These are phyloP conservation scores for Venturia oleaginea DNA, from an alignment of 2,329 filamentous ascomycete genomes.

Conservation along the genomic window DNA sequence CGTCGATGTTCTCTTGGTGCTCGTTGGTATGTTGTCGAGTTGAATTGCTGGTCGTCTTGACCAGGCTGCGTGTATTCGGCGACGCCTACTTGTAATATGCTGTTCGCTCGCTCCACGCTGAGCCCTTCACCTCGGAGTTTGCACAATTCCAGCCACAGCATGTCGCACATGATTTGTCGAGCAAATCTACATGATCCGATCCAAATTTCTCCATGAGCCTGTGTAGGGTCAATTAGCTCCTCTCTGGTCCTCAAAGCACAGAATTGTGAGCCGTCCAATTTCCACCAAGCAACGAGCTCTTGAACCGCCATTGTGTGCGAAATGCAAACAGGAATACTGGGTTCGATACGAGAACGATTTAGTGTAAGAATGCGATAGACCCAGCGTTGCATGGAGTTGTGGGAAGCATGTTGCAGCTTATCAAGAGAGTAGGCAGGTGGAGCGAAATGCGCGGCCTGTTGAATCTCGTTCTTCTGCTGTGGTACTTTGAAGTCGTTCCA, in stretches of 20 bases:
- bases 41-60: not conserved
- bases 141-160: not conserved
- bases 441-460: not conserved
- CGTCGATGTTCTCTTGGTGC: not conserved
- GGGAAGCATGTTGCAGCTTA: not conserved
- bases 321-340: not conserved
- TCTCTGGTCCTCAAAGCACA: not conserved
- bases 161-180: not conserved
- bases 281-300: not conserved
- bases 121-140: not conserved
- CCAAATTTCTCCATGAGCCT: not conserved
- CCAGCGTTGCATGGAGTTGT: not conserved
- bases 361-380: not conserved
- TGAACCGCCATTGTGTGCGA: not conserved
- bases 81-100: not conserved
- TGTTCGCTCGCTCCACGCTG: not conserved
- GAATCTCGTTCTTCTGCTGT: not conserved
- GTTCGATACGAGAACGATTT: not conserved
- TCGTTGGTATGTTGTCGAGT: not conserved
- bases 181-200: not conserved
- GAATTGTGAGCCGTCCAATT: not conserved
- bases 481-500: not conserved
- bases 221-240: not conserved
- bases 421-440: not conserved
- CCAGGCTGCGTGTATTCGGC: not conserved